phyloP scores from a whole-genome alignment of 768 basidiomycete species.

The Cubamyces lactineus region DNA sequence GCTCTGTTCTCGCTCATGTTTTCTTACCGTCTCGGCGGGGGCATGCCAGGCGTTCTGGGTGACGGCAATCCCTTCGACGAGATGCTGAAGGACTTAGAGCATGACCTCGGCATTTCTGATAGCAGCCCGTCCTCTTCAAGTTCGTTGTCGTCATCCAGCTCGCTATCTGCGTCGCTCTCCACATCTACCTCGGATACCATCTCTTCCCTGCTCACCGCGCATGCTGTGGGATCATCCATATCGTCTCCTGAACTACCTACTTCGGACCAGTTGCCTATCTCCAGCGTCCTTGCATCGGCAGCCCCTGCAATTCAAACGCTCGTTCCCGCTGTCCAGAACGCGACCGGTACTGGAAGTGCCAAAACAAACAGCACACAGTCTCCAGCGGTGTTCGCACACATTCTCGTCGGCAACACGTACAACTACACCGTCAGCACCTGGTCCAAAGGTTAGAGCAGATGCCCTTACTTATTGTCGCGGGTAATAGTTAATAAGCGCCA shows the following conservation, averaged over 20 bases:
- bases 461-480: neutral
- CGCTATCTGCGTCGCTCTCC: neutral
- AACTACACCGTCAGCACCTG: constrained; percentile 52
- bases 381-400: constrained; percentile 34
- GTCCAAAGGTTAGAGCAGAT: constrained; percentile 37
- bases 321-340: neutral
- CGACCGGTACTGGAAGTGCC: neutral
- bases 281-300: neutral
- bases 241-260: neutral
- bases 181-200: neutral
- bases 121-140: neutral
- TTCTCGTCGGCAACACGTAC: constrained; percentile 64
- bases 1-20: constrained; percentile 10
- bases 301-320: too few species aligned
- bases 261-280: neutral
- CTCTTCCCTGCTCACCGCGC: neutral
- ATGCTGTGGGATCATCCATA: neutral
- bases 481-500: neutral
- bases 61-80: neutral
- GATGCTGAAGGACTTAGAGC: constrained; percentile 3
- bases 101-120: constrained; percentile 9
- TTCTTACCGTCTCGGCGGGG: neutral
- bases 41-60: neutral
- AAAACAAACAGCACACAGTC: neutral
- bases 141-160: neutral